A percentile compares a stretch with the other conserved stretches of the same genome.
phyloP scores from a whole-genome alignment of 2,329 filamentous ascomycete species.

The Trichoderma guizhouense region DNA sequence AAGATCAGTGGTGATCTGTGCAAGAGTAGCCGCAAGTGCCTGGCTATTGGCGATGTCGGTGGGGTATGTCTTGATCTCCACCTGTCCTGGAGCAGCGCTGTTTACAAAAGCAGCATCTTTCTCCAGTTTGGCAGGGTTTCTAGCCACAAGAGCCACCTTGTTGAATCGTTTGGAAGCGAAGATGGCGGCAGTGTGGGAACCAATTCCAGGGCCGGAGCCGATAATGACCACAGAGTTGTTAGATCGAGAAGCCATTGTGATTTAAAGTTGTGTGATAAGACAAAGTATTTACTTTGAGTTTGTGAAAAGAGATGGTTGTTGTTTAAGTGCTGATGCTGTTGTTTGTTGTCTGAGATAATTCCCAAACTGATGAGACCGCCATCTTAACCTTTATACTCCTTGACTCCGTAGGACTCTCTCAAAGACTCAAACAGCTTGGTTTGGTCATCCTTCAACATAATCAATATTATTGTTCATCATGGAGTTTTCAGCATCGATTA shows the following conservation, averaged over 20 bases:
- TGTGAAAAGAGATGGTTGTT: background rate
- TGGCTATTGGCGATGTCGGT: conserved; percentile 43
- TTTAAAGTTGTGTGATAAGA: background rate
- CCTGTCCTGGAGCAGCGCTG: conserved; percentile 27
- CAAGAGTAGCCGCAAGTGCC: conserved; percentile 37
- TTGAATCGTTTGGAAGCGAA: conserved; percentile 80
- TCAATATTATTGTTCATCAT: background rate
- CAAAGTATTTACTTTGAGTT: background rate
- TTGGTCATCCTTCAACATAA: background rate
- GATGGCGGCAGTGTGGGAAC: conserved; percentile 84
- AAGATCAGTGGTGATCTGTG: conserved; percentile 38
- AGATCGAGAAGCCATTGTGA: conserved; percentile 8
- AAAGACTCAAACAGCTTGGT: background rate
- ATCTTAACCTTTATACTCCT: background rate
- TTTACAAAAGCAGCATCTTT: conserved; percentile 33
- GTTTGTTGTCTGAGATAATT: background rate
- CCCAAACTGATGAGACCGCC: background rate
- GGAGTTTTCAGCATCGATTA: background rate
- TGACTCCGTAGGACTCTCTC: no score
- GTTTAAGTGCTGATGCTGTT: background rate
- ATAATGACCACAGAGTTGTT: conserved; percentile 60
- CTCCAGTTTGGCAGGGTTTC: conserved; percentile 40
- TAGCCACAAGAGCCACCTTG: conserved; percentile 47
- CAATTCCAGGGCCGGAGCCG: conserved; percentile 86
- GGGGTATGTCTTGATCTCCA: conserved; percentile 40